Evolutionary conservation across 2,329 filamentous ascomycete species (phyloP).

Genomic region (Dothideomycetes sp.): DNA sequence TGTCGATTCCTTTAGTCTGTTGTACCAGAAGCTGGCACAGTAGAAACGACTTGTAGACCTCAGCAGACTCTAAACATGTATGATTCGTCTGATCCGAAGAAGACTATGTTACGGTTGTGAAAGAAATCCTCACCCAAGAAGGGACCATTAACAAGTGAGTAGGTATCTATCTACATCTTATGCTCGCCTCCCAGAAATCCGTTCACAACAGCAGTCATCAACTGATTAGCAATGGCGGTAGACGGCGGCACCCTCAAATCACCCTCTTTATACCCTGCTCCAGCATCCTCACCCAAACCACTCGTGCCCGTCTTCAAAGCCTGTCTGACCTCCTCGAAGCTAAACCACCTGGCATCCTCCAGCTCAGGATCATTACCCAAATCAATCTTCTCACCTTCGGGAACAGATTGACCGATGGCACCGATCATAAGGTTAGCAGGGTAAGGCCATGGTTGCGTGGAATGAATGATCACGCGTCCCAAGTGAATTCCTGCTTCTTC

Average conservation of each 20-base stretch:
- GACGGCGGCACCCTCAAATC: conserved; percentile 69
- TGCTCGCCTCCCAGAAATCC: conserved; percentile 54
- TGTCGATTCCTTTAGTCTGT: no score
- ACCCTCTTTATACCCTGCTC: conserved; percentile 64
- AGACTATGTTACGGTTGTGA: no score
- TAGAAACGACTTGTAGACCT: no score
- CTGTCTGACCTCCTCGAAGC: conserved; percentile 67
- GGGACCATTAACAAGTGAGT: no score
- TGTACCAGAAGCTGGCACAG: no score
- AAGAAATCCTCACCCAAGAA: no score
- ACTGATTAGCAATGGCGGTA: conserved; percentile 86
- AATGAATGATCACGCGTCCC: conserved; percentile 42
- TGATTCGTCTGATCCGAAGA: no score
- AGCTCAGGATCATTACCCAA: conserved; percentile 85
- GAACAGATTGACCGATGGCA: conserved; percentile 76
- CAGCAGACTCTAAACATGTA: no score
- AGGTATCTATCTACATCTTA: conserved; percentile 33
- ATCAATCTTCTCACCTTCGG: conserved; percentile 66
- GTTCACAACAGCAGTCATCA: conserved; percentile 69
- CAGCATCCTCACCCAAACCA: conserved; percentile 55
- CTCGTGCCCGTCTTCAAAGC: conserved; percentile 61
- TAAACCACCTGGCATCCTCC: conserved; percentile 82
- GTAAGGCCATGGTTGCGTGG: conserved; percentile 46
- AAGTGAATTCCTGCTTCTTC: conserved; percentile 41
- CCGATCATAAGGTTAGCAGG: conserved; percentile 46